phyloP scores from a whole-genome alignment of 495 filamentous ascomycete genomes.

The Annulohypoxylon moriforme region DNA sequence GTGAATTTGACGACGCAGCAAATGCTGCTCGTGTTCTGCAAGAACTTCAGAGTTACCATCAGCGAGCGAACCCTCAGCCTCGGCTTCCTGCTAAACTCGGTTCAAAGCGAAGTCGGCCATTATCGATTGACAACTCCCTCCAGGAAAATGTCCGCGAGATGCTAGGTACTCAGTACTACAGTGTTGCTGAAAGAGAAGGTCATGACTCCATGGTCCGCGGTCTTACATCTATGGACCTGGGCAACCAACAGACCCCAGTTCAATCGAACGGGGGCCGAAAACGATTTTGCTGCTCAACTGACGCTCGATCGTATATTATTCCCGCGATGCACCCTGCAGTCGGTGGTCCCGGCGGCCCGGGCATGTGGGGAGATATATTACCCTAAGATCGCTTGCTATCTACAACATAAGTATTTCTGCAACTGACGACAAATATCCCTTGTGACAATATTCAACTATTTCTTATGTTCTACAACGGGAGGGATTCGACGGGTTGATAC shows the following conservation, averaged over 20 bases:
- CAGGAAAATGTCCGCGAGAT: constrained; percentile 80
- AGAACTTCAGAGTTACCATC: constrained; percentile 66
- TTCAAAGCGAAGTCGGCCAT: constrained; percentile 75
- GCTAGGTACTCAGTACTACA: constrained; percentile 50
- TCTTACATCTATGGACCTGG: constrained; percentile 35
- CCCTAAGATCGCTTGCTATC: constrained; percentile 44
- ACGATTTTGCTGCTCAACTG: constrained; percentile 69
- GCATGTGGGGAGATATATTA: constrained; percentile 71
- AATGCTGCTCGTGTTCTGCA: constrained; percentile 77
- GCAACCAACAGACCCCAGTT: constrained; percentile 51
- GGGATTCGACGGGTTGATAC: constrained; percentile 48
- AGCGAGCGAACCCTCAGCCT: constrained; percentile 51
- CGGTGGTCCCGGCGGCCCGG: constrained; percentile 61
- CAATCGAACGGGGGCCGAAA: constrained; percentile 61
- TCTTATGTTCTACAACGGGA: constrained; percentile 46
- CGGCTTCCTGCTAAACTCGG: constrained; percentile 45
- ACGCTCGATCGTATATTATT: constrained; percentile 50
- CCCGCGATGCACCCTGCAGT: constrained; percentile 54
- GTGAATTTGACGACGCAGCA: constrained; percentile 60
- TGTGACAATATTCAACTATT: constrained; percentile 51
- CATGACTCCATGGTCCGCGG: constrained; percentile 50
- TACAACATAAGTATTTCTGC: constrained; percentile 9
- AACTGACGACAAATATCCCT: constrained; percentile 36
- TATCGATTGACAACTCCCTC: constrained; percentile 72
- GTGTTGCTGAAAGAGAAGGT: constrained; percentile 48